Conservation (phyloP, 228 moss, liverwort and hornwort genomes). For the Sphagnum magellanicum region DNA sequence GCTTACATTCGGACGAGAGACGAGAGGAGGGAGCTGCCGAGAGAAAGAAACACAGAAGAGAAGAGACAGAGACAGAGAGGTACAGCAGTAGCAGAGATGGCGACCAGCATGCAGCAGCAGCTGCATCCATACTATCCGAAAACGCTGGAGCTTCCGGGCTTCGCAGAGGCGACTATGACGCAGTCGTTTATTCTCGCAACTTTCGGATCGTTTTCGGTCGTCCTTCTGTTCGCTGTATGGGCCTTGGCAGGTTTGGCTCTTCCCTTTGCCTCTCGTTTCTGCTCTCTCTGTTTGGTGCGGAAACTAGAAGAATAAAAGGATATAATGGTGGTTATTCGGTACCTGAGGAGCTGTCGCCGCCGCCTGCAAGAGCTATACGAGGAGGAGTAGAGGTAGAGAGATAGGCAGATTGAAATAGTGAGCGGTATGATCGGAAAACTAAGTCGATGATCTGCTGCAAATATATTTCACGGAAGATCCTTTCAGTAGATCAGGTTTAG, state of each 20-base stretch:
- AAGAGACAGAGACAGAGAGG: neutral
- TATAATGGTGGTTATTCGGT: neutral
- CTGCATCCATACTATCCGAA: slow-evolving; percentile 55
- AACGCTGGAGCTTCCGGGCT: slow-evolving; percentile 68
- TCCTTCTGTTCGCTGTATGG: slow-evolving; percentile 52
- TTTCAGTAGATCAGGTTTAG: no score
- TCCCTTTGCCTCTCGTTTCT: neutral
- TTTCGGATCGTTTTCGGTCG: slow-evolving; percentile 31
- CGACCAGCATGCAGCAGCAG: slow-evolving; percentile 5
- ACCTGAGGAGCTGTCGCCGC: neutral
- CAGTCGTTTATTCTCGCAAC: slow-evolving; percentile 42
- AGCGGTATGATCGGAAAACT: no score
- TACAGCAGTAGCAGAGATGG: neutral
- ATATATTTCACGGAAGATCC: no score
- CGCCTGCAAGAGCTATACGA: neutral
- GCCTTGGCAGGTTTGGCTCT: slow-evolving; percentile 43
- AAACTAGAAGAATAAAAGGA: no score
- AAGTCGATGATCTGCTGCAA: no score
- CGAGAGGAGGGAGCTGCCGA: neutral
- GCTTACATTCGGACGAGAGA: neutral
- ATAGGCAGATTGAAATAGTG: no score
- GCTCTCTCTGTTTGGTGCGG: neutral
- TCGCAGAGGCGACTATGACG: slow-evolving; percentile 52
- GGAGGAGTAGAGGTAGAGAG: neutral
- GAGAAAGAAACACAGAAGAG: no score